Evolutionary conservation across 2,329 filamentous ascomycete species (phyloP).

Genomic region (Scortechinia acanthostroma): DNA sequence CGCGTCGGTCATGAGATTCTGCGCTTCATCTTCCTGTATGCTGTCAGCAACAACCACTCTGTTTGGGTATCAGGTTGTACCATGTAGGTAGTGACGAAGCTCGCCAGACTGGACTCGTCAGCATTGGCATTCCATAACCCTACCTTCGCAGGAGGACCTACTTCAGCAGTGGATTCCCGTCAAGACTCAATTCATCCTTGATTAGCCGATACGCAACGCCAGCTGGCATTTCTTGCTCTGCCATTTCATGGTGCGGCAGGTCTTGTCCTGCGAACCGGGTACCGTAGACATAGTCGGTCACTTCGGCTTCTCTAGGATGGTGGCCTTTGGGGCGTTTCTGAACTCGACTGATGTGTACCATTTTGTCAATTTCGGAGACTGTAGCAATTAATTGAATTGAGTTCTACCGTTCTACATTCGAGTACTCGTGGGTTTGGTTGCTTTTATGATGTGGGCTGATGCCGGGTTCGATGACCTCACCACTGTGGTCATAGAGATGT

Average conservation of each 20-base stretch:
- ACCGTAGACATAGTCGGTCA: conserved; percentile 54
- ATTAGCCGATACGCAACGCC: conserved; percentile 63
- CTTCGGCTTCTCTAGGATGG: too few relatives aligned
- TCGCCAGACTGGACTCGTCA: conserved; percentile 58
- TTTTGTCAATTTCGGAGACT: too few relatives aligned
- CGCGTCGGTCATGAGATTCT: conserved; percentile 88
- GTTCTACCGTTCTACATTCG: too few relatives aligned
- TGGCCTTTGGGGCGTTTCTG: too few relatives aligned
- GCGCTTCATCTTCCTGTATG: conserved; percentile 90
- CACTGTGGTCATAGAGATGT: too few relatives aligned
- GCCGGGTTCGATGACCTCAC: too few relatives aligned
- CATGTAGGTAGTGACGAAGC: conserved; percentile 96
- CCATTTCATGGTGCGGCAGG: conserved; percentile 54
- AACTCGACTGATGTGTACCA: too few relatives aligned
- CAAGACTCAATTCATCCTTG: conserved; percentile 19
- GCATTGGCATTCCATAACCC: not conserved
- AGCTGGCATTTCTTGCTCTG: conserved; percentile 55
- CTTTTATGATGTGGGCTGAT: too few relatives aligned
- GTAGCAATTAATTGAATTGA: too few relatives aligned
- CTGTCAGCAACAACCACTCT: conserved; percentile 37
- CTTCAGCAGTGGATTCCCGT: not conserved
- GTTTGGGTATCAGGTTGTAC: conserved; percentile 5
- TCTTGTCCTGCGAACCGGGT: conserved; percentile 53
- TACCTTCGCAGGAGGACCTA: not conserved
- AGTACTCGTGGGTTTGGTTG: too few relatives aligned